Conservation (phyloP, 2,329 filamentous ascomycete genomes). For the Xylariomycetidae sp. region DNA sequence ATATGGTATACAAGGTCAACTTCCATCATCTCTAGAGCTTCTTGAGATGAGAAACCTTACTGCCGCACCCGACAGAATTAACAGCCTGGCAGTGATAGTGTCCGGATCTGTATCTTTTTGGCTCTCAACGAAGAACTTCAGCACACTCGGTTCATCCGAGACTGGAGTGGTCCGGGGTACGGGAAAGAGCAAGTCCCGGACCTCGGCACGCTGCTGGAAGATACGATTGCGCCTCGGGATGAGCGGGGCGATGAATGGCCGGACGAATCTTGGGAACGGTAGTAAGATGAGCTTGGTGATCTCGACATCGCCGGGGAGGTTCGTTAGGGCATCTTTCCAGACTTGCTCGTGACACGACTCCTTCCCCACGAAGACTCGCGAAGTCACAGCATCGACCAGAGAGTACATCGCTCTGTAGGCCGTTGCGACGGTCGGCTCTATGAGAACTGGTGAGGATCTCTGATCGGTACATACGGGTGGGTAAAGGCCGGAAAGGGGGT, state of each 20-base stretch:
- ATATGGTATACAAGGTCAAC: background rate
- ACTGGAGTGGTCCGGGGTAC: background rate
- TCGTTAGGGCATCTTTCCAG: constrained; percentile 2
- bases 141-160: constrained; percentile 1
- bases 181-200: background rate
- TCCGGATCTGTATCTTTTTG: constrained; percentile 1
- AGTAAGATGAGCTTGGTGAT: constrained; percentile 4
- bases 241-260: constrained; percentile 1
- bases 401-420: constrained; percentile 2
- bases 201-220: constrained; percentile 1
- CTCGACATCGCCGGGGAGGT: constrained; percentile 1
- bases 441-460: too few species aligned
- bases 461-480: too few species aligned
- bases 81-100: constrained; percentile 1
- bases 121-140: constrained; percentile 2
- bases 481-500: too few species aligned
- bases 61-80: constrained; percentile 1
- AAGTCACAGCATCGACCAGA: background rate
- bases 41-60: background rate
- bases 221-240: constrained; percentile 2
- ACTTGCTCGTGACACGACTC: background rate
- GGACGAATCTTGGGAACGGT: background rate
- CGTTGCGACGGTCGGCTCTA: too few species aligned
- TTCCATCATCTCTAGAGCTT: background rate
- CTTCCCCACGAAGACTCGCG: constrained; percentile 1